Evolutionary conservation across 768 basidiomycete species (phyloP).

Genomic region (Russula dissimulans): DNA sequence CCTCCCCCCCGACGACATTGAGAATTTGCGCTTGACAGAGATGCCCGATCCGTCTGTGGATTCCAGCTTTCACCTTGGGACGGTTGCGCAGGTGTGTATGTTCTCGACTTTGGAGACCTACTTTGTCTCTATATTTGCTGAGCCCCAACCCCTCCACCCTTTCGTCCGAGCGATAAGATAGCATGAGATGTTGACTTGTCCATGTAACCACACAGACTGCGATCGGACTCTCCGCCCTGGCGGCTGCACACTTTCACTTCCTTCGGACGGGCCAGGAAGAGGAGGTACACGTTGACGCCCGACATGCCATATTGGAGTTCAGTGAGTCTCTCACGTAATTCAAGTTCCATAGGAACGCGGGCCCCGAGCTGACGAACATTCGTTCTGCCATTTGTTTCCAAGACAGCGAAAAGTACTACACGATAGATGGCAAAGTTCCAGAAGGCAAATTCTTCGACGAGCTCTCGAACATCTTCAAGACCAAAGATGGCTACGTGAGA

Average conservation of each 20-base stretch:
- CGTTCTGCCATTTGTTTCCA: background rate
- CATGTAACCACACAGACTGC: constrained; percentile 30
- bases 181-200: background rate
- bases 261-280: constrained; percentile 39
- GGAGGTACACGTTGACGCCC: constrained; percentile 41
- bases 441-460: constrained; percentile 33
- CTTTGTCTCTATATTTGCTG: too few relatives aligned
- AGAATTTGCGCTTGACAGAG: constrained; percentile 30
- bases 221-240: constrained; percentile 43
- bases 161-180: too few relatives aligned
- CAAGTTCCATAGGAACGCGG: background rate
- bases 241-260: constrained; percentile 41
- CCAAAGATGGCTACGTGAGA: constrained; percentile 44
- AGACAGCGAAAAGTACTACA: constrained; percentile 48
- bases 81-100: constrained; percentile 40
- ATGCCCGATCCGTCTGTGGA: constrained; percentile 37
- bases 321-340: constrained; percentile 28
- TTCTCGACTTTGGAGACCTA: background rate
- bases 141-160: background rate
- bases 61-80: constrained; percentile 47
- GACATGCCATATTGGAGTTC: constrained; percentile 49
- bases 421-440: constrained; percentile 32
- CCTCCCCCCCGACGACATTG: constrained; percentile 32
- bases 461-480: constrained; percentile 45
- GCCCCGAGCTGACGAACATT: too few relatives aligned